Base-by-base conservation (phyloP, 441 rosid genomes). In the Gossypium schwendimanii region DNA sequence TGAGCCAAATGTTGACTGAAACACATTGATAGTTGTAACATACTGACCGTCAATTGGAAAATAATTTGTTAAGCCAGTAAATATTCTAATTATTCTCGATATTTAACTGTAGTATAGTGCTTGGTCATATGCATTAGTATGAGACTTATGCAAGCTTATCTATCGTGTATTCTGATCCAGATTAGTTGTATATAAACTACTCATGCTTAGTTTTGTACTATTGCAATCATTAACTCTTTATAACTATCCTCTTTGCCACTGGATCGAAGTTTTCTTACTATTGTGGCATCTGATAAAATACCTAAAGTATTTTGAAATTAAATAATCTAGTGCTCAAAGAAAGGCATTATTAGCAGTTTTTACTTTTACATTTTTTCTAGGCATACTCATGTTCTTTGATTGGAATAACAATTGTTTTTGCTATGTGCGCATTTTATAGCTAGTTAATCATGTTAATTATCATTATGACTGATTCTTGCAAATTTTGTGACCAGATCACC, bases 401-500 rank as follows among this genome's bases (percentile, higher is more conserved):
- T 23, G 15, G 14, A 45, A 66, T 17, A 23, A 44, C 14, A 14
- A 11, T 14, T 14, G 47, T 23, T 44, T 45, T 33, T n/a, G 14
- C 8, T 14, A 8, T 23, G 8, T 66, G 39, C 18, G 7, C 54
- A 65, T 45, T 45, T 20, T 45, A 45, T 45, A 23, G 20, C 14
- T 65, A 14, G 55, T 45, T 65, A 45, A 6, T 65, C 14, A 45
- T 54, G 26, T 41, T 21, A 24, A 20, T 36, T n/a, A 6, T 41
- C 45, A 39, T 41, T 58, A 41, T 39, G 26, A 57, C 44, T n/a
- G 33, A 17, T 71, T 53, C 54, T 47, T 80, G 73, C 71, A 44
- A 60, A 70, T 80, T 75, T 73, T 76, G 47, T 78, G 73, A 72
- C 49, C 92, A 95, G 99, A 95, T 95, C 78, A 83, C 94, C 63